Evolutionary conservation across 1,139 yeast species (phyloP).

Genomic region (Hyphopichia buzzinii): DNA sequence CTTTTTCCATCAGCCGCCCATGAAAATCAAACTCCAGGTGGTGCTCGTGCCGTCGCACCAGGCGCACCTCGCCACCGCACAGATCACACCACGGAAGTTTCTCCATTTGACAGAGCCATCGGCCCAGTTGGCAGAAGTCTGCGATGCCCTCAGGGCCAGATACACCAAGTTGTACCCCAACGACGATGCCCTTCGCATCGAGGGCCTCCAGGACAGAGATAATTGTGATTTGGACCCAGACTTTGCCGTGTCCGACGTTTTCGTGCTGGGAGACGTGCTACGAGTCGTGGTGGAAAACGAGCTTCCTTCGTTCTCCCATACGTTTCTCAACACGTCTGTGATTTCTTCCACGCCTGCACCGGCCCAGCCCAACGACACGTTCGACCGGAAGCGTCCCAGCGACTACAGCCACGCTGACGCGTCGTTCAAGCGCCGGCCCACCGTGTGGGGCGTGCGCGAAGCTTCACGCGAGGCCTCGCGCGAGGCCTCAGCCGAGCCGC

Average conservation of each 20-base stretch:
- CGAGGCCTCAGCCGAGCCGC: constrained; percentile 11
- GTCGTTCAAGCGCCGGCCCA: not conserved
- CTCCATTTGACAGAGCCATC: constrained; percentile 56
- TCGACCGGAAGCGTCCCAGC: constrained; percentile 1
- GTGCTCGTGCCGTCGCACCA: constrained; percentile 32
- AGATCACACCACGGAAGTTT: constrained; percentile 41
- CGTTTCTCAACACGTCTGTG: not conserved
- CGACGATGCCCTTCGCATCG: constrained; percentile 50
- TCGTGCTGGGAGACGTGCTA: constrained; percentile 53
- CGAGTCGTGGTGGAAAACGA: constrained; percentile 52
- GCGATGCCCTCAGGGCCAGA: constrained; percentile 49
- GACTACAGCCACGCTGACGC: constrained; percentile 7
- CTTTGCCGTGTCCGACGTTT: constrained; percentile 60
- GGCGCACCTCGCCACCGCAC: constrained; percentile 15
- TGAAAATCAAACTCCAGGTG: constrained; percentile 37
- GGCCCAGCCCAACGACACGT: not conserved
- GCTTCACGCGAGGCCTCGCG: constrained; percentile 7
- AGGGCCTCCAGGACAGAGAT: constrained; percentile 60
- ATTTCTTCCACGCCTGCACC: not conserved
- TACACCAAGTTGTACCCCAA: constrained; percentile 63
- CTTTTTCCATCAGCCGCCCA: no score
- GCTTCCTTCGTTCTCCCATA: constrained; percentile 7
- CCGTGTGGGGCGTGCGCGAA: not conserved
- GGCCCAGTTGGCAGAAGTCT: constrained; percentile 44
- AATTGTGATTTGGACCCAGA: constrained; percentile 80